Base-by-base conservation (phyloP, 495 filamentous ascomycete species). In the Aspergillus olivimuriae region DNA sequence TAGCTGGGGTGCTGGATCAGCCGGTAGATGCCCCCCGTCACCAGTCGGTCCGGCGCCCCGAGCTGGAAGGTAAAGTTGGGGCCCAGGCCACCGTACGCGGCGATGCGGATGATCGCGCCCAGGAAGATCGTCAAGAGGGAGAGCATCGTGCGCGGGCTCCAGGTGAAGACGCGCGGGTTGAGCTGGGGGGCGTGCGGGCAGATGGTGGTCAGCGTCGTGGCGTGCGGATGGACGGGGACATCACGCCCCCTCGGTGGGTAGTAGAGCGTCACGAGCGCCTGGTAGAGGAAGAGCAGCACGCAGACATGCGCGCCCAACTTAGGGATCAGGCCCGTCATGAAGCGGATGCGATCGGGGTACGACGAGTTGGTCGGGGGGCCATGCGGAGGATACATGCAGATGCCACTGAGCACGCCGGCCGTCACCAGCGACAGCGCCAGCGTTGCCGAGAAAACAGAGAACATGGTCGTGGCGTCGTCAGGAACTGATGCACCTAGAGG, bases 1-100 rank as follows among this genome's bases (percentile, higher is more conserved):
- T 76, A 78, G 34, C 70, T 72, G 3, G 72, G 69, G 47, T 78
- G 68, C 43, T 72, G 72, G 10, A 76, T 48, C 46, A 62, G 71
- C 11, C 43, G 41, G 41, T 75, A 75, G 11, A 75, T 43, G 0
- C 73, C 72, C 1, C 50, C 56, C 2, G 68, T 75, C 2, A 63
- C 55, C 11, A 75, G 56, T 2, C 49, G 43, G 36, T 66, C 64
- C 16, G 74, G 74, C 28, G 59, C 48, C 11, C 67, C 58, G 4
- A 76, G 61, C 17, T 58, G 51, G 41, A 74, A 75, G 1, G 74
- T 76, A 33, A 77, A 75, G 26, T 71, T 64, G 11, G 47, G 53
- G 1, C 72, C 73, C 0, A 76, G 63, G 5, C 24, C 24, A 11
- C 24, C 24, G 11, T 28, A 28, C 6, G 1, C 57, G 34, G 0